A percentile compares a stretch with the other conserved stretches of the same genome.
Evolutionary conservation across 2,329 filamentous ascomycete species (phyloP).

Genomic region (Hypoxylon sp.): DNA sequence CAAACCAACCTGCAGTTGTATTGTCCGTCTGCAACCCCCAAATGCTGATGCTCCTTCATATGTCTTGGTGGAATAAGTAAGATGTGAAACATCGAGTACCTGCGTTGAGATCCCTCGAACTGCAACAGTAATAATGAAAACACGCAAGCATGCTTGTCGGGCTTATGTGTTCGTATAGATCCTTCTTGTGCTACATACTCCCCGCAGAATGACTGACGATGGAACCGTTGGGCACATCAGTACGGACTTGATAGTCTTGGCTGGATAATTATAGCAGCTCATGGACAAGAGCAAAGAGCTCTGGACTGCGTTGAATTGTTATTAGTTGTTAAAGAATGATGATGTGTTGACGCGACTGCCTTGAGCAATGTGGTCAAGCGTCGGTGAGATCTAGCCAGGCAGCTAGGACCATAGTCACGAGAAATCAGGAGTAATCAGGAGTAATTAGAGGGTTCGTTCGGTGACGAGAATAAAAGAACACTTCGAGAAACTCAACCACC

Average conservation of each 20-base stretch:
- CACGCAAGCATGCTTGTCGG: constrained; percentile 19
- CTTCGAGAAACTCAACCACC: constrained; percentile 5
- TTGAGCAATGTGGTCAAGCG: background rate
- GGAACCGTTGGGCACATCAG: constrained; percentile 6
- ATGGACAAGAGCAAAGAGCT: background rate
- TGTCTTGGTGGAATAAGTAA: constrained; percentile 11
- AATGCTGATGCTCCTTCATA: constrained; percentile 14
- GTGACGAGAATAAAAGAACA: constrained; percentile 3
- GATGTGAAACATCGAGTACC: constrained; percentile 37
- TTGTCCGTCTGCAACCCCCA: constrained; percentile 23
- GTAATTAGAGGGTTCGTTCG: background rate
- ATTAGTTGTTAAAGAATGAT: constrained; percentile 2
- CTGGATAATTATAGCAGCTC: constrained; percentile 28
- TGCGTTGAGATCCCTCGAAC: constrained; percentile 35
- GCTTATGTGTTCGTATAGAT: constrained; percentile 34
- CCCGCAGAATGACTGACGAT: constrained; percentile 19
- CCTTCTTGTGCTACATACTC: constrained; percentile 29
- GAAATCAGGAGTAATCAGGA: constrained; percentile 2
- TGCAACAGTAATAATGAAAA: constrained; percentile 24
- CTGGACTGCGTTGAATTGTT: background rate
- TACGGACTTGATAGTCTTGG: constrained; percentile 17
- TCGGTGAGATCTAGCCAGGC: background rate
- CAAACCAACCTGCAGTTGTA: constrained; percentile 16
- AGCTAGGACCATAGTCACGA: background rate
- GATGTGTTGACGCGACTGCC: constrained; percentile 8